Base-by-base conservation (phyloP, 2,329 filamentous ascomycete species). In the Ceratocystiopsis minuta region DNA sequence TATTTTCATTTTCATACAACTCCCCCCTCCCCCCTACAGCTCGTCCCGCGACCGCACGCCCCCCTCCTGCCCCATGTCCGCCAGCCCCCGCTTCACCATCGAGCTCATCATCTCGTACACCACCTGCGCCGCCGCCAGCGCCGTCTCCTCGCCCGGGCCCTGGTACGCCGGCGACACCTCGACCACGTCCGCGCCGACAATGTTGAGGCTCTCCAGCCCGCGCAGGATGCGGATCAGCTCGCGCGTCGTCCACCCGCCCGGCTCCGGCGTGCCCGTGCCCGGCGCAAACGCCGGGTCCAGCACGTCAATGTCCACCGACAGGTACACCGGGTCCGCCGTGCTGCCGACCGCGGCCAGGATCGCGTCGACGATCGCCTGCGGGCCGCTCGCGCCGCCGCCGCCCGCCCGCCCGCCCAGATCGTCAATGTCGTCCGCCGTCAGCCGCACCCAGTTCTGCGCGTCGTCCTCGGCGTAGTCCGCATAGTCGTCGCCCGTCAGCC, bases 111-210 rank as follows among this genome's bases (percentile, higher is more conserved):
- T 70, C 64, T 93, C 86, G 56, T 79, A 93, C 1, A 75, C 82
- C 34, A 92, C 72, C 66, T 93, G 85, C 35, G 84, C 84, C 2
- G 75, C 86, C 15, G 83, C 84, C 49, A 93, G 60, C 13, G 83
- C 81, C 34, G 85, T 94, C 53, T 78, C 78, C 63, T 93, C 86
- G 1, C 77, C 82, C 7, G 64, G 64, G 12, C 79, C 78, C 64
- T 94, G 84, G 55, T 92, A 94, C 13, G 80, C 80, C 0, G 86
- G 86, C 36, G 79, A 75, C 10, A 92, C 83, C 65, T 94, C 87
- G 6, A 95, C 87, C 39, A 94, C 73, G 60, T 94, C 87, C 0
- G 85, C 87, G 1, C 85, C 87, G 4, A 94, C 82, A 4, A 94
- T 62, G 54, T 94, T 93, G 56, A 94, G 57, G 0, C 66, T 72